Base-by-base conservation (phyloP, 139 green algal genomes). In the Picochlorum sp. region DNA sequence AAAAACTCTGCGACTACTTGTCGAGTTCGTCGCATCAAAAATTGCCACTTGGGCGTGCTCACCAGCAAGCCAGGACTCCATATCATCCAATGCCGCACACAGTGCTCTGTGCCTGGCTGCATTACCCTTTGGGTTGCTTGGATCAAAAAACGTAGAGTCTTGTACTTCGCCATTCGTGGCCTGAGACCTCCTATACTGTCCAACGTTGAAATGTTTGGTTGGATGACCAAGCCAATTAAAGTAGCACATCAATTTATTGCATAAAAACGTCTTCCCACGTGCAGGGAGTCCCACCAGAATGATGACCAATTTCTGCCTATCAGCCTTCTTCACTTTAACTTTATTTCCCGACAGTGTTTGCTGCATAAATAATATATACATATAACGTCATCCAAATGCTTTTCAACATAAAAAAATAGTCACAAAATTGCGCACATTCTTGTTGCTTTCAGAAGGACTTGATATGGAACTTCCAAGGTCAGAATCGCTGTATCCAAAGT, bases 21-120 rank as follows among this genome's bases (percentile, higher is more conserved):
- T 98, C 44, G 83, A 91, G 82, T 97, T 97, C 56, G 91, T 97
- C 9, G 91, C 92, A 67, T 98, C 92, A 67, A 96, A 90, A 45
- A 98, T 89, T 11, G 87, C 92, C 16, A 98, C 90, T 45, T 66
- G 60, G 26, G 63, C 47, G 8, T 15, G 44, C 9, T 66, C 74
- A 34, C 45, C 69, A 18, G 68, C 65, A 60, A 96, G 78, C 76
- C 78, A 96, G 6, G 44, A 57, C 45, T 92, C 78, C 83, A 98
- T 84, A 74, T 96, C 92, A 2, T 87, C 78, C 69, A 97, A 73
- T 0, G 92, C 91, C n/a, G 81, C 68, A 24, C 81, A 51, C 28
- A 94, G 76, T 9, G 90, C 90, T 41, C 73, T 65, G 24, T 92
- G 58, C 20, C 91, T 77, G 11, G 78, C 78, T 67, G 86, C 80